Base-by-base conservation (phyloP, 2,329 filamentous ascomycete genomes). In the Aureobasidium sp. region DNA sequence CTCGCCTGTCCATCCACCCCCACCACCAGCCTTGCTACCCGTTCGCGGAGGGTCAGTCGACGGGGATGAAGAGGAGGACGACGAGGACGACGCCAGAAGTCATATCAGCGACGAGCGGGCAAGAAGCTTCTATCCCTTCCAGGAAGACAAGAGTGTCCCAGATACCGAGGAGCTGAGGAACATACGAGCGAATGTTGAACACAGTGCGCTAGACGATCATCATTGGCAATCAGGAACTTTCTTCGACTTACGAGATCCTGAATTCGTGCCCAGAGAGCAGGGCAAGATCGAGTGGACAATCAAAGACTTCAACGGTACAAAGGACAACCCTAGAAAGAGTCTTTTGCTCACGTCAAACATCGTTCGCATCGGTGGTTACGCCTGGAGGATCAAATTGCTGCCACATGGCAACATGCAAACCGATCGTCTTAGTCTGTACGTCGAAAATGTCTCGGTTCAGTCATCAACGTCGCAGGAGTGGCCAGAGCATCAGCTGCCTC, bases 341-440 rank as follows among this genome's bases (percentile, higher is more conserved):
- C 76, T 79, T 44, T 75, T 86, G 65, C 83, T 86, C 79, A 80
- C 79, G 33, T 86, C 84, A 6, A 81, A 78, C 0, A 69, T 78
- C 6, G 80, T 83, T 12, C 78, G 73, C 29, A 75, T 86, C 62
- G 84, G 82, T 22, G 83, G 82, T 22, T 80, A 82, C 64, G 83
- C 85, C 69, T 87, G 84, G 84, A 83, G 81, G 61, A 82, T 87
- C 74, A 86, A 86, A 70, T 83, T 86, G 68, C 86, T 83, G 66
- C 84, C 84, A 2, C 78, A 79, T 48, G 84, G 84, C 22, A 85
- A 86, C 67, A 79, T 81, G 65, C 79, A 81, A 2, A 63, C 62
- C 24, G 78, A 80, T 42, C 81, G 81, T 35, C 69, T 86, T 58
- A 85, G 83, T 65, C 76, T 85, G 27, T 87, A 86, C 66, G 73